A percentile compares a stretch with the other conserved stretches of the same genome.
These are phyloP conservation scores for Taiozyma onychis DNA, from an alignment of 1,139 yeast genomes.

Conservation along the genomic window DNA sequence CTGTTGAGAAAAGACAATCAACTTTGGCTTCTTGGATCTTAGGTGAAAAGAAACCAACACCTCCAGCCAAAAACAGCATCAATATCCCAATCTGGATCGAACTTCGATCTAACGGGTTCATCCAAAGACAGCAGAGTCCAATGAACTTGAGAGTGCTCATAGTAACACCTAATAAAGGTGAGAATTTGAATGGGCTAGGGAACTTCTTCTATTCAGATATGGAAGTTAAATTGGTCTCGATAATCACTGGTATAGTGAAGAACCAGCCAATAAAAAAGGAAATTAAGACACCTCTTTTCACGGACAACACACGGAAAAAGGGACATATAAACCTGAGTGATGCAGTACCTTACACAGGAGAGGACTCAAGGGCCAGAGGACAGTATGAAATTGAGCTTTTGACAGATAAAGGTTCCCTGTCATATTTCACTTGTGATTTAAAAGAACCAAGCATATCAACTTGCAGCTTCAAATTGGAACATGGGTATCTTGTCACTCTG, in stretches of 20 bases:
- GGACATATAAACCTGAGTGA: not conserved
- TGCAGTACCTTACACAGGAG: not conserved
- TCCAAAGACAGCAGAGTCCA: not conserved
- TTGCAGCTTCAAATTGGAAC: not conserved
- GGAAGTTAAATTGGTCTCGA: not conserved
- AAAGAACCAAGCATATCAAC: not conserved
- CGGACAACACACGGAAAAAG: not conserved
- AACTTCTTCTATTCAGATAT: not conserved
- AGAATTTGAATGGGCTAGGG: not conserved
- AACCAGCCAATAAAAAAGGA: not conserved
- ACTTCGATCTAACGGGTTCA: not conserved
- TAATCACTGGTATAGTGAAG: not conserved
- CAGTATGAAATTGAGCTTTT: not conserved
- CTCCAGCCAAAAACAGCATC: not conserved
- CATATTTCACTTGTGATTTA: not conserved
- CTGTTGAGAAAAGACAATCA: not conserved
- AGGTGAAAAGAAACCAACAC: not conserved
- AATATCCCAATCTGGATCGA: not conserved
- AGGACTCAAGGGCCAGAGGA: not conserved
- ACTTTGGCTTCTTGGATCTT: not conserved
- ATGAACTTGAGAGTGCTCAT: not conserved
- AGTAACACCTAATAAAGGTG: not conserved
- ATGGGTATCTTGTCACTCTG: not conserved
- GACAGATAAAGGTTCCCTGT: not conserved
- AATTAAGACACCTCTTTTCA: not conserved